A percentile compares a stretch with the other conserved stretches of the same genome.
Conservation (phyloP, 78 protist species). For the Salpingoeca rosetta region DNA sequence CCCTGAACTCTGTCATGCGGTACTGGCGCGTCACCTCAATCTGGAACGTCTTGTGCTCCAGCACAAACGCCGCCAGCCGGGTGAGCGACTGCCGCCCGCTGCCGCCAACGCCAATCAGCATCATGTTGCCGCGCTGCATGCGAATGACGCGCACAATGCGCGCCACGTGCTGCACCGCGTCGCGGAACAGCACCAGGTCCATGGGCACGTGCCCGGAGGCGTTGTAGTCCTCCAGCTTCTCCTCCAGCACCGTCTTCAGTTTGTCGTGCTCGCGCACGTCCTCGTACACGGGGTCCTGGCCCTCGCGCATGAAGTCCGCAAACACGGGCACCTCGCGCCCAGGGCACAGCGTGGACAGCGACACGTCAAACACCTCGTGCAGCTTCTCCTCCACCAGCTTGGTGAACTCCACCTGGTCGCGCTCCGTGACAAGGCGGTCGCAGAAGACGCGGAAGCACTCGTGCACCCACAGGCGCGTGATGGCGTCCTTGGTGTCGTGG, state of each 20-base stretch:
- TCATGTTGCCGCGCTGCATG: constrained; percentile 73
- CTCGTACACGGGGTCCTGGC: constrained; percentile 30
- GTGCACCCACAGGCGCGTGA: constrained; percentile 87
- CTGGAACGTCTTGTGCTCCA: constrained; percentile 37
- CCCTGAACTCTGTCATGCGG: constrained; percentile 41
- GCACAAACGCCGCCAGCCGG: constrained; percentile 73
- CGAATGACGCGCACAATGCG: constrained; percentile 72
- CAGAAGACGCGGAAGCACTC: constrained; percentile 93
- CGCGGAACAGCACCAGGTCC: constrained; percentile 72
- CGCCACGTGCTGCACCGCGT: constrained; percentile 69
- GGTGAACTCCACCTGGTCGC: constrained; percentile 79
- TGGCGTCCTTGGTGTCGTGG: constrained; percentile 40
- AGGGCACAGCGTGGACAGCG: constrained; percentile 23
- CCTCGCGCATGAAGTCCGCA: constrained; percentile 41
- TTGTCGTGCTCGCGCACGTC: constrained; percentile 13
- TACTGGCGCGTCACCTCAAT: constrained; percentile 58
- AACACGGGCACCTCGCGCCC: constrained; percentile 19
- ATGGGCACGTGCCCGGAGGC: constrained; percentile 31
- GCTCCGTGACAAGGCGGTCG: constrained; percentile 82
- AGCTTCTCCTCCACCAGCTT: constrained; percentile 46
- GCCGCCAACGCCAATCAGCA: constrained; percentile 93
- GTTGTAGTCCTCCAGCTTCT: constrained; percentile 56
- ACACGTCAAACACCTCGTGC: background rate
- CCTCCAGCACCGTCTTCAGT: constrained; percentile 35
- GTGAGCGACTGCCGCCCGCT: constrained; percentile 79